Conservation (phyloP, 768 basidiomycete species). For the Naganishia friedmannii region DNA sequence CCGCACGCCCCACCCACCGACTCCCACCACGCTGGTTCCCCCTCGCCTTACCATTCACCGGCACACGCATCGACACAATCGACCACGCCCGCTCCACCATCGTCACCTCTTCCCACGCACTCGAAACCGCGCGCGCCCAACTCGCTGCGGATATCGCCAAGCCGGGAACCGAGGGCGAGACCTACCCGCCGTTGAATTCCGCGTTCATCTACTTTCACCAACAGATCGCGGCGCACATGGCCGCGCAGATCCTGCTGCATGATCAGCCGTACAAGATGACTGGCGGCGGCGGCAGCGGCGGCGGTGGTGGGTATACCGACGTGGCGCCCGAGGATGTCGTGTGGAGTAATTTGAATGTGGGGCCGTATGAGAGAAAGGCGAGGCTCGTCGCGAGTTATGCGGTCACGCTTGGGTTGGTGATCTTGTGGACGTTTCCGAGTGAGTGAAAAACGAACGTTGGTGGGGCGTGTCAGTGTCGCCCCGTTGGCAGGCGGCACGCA, state of each 20-base stretch:
- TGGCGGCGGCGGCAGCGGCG: too few relatives aligned
- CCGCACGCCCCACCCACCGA: slow-evolving; percentile 74
- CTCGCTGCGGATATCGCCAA: slow-evolving; percentile 42
- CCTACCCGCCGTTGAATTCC: slow-evolving; percentile 50
- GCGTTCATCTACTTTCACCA: slow-evolving; percentile 82
- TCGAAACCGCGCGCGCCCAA: slow-evolving; percentile 52
- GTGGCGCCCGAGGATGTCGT: slow-evolving; percentile 76
- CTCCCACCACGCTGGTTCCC: slow-evolving; percentile 58
- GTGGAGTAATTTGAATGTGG: slow-evolving; percentile 83
- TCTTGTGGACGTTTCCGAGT: slow-evolving; percentile 85
- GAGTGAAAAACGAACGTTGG: slow-evolving; percentile 42
- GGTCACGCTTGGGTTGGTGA: slow-evolving; percentile 72
- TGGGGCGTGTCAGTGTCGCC: too few relatives aligned
- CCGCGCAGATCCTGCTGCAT: slow-evolving; percentile 69
- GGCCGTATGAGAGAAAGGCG: slow-evolving; percentile 78
- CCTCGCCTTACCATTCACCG: slow-evolving; percentile 61
- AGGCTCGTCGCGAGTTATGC: slow-evolving; percentile 69
- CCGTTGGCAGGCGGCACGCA: too few relatives aligned
- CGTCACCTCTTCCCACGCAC: slow-evolving; percentile 54
- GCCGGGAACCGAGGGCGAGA: slow-evolving; percentile 43
- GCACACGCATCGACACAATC: slow-evolving; percentile 88
- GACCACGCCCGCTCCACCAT: slow-evolving; percentile 83
- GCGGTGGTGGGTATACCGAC: slow-evolving; percentile 76
- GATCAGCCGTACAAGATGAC: slow-evolving; percentile 73
- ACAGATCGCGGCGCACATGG: slow-evolving; percentile 90